A percentile compares a stretch with the other conserved stretches of the same genome.
These are phyloP conservation scores for Monocercomonoides exilis DNA, from an alignment of 78 protist genomes.

Conservation along the genomic window DNA sequence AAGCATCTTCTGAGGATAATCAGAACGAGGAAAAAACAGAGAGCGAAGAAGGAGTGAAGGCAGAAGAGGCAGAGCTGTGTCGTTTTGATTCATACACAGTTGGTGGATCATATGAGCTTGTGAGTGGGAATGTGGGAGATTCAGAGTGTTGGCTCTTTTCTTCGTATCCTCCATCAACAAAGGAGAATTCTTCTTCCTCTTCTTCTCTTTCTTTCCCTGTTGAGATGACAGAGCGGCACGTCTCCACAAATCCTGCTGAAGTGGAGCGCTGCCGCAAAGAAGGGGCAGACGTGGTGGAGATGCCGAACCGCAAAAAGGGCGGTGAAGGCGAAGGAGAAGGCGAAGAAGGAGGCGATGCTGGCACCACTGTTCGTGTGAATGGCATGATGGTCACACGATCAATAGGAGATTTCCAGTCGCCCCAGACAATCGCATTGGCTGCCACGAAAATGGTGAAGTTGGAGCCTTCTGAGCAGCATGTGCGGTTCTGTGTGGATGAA, in stretches of 20 bases:
- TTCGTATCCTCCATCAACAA: background rate
- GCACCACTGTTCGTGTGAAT: background rate
- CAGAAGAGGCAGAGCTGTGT: too few species aligned
- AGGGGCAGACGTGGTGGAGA: background rate
- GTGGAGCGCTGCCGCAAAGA: background rate
- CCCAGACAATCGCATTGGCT: background rate
- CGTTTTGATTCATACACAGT: too few species aligned
- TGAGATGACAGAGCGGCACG: background rate
- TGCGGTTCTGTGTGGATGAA: too few species aligned
- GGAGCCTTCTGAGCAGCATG: background rate
- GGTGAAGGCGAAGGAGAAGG: too few species aligned
- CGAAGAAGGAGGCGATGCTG: background rate
- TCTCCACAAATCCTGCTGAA: background rate
- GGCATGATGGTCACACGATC: background rate
- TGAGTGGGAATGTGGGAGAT: background rate
- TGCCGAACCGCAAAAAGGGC: too few species aligned
- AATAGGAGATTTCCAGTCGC: background rate
- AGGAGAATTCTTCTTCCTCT: too few species aligned
- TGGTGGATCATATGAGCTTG: background rate
- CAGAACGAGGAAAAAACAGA: too few species aligned
- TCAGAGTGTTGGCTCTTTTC: background rate
- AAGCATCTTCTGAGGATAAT: too few species aligned
- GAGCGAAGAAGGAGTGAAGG: too few species aligned
- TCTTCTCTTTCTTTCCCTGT: background rate
- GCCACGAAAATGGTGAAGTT: background rate